Evolutionary conservation across 768 basidiomycete genomes (phyloP).

Genomic region (Chalciporus chontae): DNA sequence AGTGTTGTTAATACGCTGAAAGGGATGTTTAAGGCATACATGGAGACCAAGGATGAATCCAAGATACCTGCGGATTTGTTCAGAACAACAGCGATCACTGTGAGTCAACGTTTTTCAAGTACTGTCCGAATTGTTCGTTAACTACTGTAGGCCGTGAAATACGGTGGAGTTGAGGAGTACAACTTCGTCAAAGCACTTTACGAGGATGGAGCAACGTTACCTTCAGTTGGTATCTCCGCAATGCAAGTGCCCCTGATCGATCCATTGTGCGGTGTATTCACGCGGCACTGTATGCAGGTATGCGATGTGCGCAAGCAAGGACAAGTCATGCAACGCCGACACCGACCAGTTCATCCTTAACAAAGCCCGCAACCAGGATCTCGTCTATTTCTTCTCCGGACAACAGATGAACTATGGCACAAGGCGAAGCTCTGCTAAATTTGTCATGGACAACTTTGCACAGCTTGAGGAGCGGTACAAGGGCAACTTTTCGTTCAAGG

Average conservation of each 20-base stretch:
- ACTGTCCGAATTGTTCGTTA: not conserved
- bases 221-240: constrained; percentile 59
- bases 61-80: constrained; percentile 80
- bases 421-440: constrained; percentile 51
- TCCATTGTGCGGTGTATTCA: not conserved
- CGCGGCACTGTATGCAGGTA: constrained; percentile 35
- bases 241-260: constrained; percentile 43
- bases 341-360: constrained; percentile 59
- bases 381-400: constrained; percentile 60
- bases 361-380: constrained; percentile 57
- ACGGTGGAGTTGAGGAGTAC: constrained; percentile 74
- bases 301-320: constrained; percentile 60
- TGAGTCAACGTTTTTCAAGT: constrained; percentile 27
- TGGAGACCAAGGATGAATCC: constrained; percentile 71
- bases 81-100: constrained; percentile 47
- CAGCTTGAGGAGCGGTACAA: constrained; percentile 68
- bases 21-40: constrained; percentile 65
- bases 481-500: constrained; percentile 58
- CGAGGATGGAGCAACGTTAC: constrained; percentile 70
- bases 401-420: constrained; percentile 54
- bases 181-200: constrained; percentile 67
- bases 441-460: constrained; percentile 70
- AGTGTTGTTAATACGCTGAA: constrained; percentile 76
- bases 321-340: constrained; percentile 53
- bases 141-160: constrained; percentile 54